Evolutionary conservation across 371 early-diverging fungal species (phyloP), one percentile per base, ranked within the genome.

Genomic region (Apophysomyces trapeziformis): DNA sequence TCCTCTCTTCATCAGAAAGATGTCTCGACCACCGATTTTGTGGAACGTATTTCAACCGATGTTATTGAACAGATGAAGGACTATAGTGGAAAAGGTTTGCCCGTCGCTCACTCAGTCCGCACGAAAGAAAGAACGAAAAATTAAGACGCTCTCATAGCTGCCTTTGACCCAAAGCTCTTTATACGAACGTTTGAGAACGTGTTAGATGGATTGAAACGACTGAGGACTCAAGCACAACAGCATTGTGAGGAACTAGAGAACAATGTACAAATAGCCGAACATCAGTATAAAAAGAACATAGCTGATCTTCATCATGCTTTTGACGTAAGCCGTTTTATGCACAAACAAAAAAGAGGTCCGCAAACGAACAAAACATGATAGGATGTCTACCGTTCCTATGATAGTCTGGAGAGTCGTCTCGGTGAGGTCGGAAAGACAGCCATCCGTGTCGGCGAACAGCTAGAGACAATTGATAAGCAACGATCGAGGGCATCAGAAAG

Each of bases 401-500:
- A 94, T 67, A 85, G 84, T 43, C 80, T 98, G 39, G 97, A 98
- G 73, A 78, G 85, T 21, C 88, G 95, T 61, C 90, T 97, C 38
- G 89, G 90, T 60, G 94, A 96, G 67, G 96, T 98, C 9, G 95
- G 97, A 68, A 94, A 93, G 71, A 96, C 96, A 9, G 96, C 97
- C n/a, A 90, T 97, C 41, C 88, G 95, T 57, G 95, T 98, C 61
- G 98, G 97, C 79, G 97, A 97, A 72, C 97, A 97, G 72, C 84
- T 98, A 26, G 99, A 98, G 66, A 93, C 92, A 0, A 90, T 97
- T 26, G 96, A 96, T 72, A 94, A 92, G 69, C 96, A 97, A 67
- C 78, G 95, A 61, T 87, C 89, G 54, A 86, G 95, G 12, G 95
- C 97, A 0, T 85, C 90, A 4, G 93, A 96, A 58, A 93, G 95